These are phyloP conservation scores for Suhomyces wounanorum DNA, from an alignment of 1,139 yeast genomes.

Conservation along the genomic window DNA sequence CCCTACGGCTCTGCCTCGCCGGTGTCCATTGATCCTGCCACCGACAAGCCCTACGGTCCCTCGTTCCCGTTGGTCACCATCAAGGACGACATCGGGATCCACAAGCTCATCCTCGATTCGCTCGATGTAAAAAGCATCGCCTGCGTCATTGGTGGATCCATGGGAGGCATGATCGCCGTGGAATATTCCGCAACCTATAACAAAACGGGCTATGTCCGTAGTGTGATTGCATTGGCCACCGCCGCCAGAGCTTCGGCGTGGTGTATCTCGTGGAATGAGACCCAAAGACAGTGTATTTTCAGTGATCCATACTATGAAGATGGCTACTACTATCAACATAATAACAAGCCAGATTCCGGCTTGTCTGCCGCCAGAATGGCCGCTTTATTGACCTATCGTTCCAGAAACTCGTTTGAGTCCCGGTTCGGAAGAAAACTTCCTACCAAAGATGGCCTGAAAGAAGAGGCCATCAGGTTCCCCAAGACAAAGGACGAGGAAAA, in stretches of 20 bases:
- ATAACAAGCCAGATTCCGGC: constrained; percentile 76
- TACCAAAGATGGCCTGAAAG: constrained; percentile 23
- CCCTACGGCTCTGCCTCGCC: constrained; percentile 98
- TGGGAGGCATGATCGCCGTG: constrained; percentile 98
- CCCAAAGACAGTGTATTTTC: constrained; percentile 93
- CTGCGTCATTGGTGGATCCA: constrained; percentile 90
- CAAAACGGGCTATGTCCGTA: constrained; percentile 68
- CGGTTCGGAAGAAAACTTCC: constrained; percentile 85
- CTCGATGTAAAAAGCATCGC: constrained; percentile 78
- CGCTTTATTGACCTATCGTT: constrained; percentile 87
- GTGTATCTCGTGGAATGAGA: constrained; percentile 99
- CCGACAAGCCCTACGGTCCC: constrained; percentile 84
- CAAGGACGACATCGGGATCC: constrained; percentile 87
- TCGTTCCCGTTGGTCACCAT: constrained; percentile 92
- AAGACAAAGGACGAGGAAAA: constrained; percentile 47
- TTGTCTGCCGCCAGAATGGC: constrained; percentile 97
- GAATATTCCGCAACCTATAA: constrained; percentile 76
- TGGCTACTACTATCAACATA: constrained; percentile 74
- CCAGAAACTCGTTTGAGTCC: constrained; percentile 86
- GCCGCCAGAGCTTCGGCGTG: constrained; percentile 95
- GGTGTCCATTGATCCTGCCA: constrained; percentile 68
- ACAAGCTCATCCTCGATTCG: constrained; percentile 69
- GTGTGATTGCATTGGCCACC: constrained; percentile 85
- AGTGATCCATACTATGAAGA: constrained; percentile 91
- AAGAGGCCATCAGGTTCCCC: constrained; percentile 34